Percentiles rank a stretch among this genome's conserved stretches.
These are phyloP conservation scores for Penicillium goetzii DNA, from an alignment of 495 filamentous ascomycete species.

Conservation along the genomic window DNA sequence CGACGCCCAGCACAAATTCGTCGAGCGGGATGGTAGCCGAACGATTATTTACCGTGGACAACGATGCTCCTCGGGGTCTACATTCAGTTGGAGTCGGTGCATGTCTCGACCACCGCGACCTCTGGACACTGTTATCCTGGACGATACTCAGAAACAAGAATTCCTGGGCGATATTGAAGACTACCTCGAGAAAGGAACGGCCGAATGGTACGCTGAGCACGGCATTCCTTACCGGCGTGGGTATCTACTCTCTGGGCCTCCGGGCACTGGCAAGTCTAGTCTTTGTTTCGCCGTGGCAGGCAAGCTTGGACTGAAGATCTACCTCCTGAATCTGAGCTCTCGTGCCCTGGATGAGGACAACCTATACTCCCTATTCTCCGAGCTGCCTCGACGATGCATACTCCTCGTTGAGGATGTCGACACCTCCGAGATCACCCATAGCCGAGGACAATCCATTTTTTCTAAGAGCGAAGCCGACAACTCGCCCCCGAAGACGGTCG, in stretches of 20 bases:
- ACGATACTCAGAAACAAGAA: slow-evolving; percentile 69
- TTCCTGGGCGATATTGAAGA: slow-evolving; percentile 85
- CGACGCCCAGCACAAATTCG: slow-evolving; percentile 62
- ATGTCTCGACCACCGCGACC: slow-evolving; percentile 73
- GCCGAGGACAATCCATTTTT: slow-evolving; percentile 24
- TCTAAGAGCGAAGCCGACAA: not conserved
- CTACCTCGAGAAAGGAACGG: slow-evolving; percentile 74
- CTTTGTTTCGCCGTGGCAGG: slow-evolving; percentile 53
- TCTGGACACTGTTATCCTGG: slow-evolving; percentile 82
- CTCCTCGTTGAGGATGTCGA: slow-evolving; percentile 56
- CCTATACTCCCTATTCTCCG: slow-evolving; percentile 69
- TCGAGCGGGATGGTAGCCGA: slow-evolving; percentile 62
- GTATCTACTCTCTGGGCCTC: slow-evolving; percentile 53
- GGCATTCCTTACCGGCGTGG: slow-evolving; percentile 58
- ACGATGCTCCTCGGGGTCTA: slow-evolving; percentile 27
- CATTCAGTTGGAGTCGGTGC: slow-evolving; percentile 64
- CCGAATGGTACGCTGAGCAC: slow-evolving; percentile 76
- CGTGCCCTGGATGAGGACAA: slow-evolving; percentile 62
- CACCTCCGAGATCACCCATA: slow-evolving; percentile 61
- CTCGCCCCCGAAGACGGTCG: not conserved
- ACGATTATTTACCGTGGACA: slow-evolving; percentile 69
- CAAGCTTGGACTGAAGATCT: slow-evolving; percentile 48
- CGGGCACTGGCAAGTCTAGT: slow-evolving; percentile 57
- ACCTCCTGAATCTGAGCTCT: slow-evolving; percentile 51
- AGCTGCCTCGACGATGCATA: slow-evolving; percentile 50